Percentiles rank a stretch among this genome's conserved stretches.
Conservation (phyloP, 768 basidiomycete species). For the Hygrophoropsis aurantiaca region DNA sequence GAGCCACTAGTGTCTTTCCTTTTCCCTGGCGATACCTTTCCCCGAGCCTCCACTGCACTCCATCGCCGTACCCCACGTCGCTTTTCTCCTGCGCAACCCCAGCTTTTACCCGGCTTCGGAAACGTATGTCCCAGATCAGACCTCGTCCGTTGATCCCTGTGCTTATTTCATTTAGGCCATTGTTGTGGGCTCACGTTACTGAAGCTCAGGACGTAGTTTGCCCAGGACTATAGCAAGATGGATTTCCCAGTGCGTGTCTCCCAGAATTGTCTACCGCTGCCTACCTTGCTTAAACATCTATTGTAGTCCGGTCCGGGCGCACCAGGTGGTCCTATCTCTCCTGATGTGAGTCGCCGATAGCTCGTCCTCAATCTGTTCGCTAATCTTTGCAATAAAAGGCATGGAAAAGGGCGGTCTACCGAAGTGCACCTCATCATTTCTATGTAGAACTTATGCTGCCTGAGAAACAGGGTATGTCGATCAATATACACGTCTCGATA, state of each 20-base stretch:
- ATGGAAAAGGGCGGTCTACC: conserved; percentile 62
- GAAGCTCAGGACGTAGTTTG: no score
- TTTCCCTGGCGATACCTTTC: no score
- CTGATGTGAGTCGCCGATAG: conserved; percentile 23
- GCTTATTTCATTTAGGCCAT: no score
- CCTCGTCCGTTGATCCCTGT: no score
- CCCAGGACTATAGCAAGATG: conserved; percentile 6
- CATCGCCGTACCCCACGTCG: no score
- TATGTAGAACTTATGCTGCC: conserved; percentile 58
- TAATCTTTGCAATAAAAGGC: conserved; percentile 34
- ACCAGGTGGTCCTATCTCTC: conserved; percentile 10
- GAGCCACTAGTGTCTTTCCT: no score
- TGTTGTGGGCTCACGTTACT: no score
- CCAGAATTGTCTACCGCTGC: not conserved
- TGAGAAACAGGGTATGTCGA: conserved; percentile 51
- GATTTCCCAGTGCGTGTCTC: conserved; percentile 12
- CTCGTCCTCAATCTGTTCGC: not conserved
- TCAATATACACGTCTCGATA: not conserved
- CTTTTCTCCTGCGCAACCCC: no score
- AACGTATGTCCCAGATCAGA: no score
- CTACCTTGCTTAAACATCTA: not conserved
- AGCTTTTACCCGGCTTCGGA: no score
- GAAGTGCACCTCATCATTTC: conserved; percentile 58
- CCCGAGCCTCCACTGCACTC: no score
- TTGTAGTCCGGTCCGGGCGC: conserved; percentile 12